Base-by-base conservation (phyloP, 371 early-diverging fungal genomes). In the Paraphysoderma sedebokerense region DNA sequence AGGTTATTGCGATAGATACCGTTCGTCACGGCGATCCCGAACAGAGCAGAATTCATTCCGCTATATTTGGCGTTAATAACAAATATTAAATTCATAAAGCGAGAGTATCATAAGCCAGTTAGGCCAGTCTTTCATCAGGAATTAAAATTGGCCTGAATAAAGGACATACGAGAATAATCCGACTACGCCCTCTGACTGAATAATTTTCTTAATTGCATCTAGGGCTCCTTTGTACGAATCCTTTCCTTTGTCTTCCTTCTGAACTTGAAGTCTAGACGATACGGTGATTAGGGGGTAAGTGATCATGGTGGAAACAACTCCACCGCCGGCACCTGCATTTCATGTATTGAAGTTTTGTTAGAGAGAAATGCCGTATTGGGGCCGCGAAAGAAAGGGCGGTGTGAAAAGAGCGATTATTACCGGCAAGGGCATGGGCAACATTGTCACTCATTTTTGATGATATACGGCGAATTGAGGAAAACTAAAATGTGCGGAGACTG, bases 211-310 rank as follows among this genome's bases (percentile, higher is more conserved):
- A 57, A 89, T 70, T 9, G 86, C 85, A 57, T 87, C 87, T 45
- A 70, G n/a, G 41, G 58, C 55, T 63, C 73, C 76, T 66, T 72
- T 65, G 61, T 88, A 81, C 24, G 74, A 68, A 12, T 77, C 68
- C 33, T 70, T 61, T 54, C 63, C 62, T 19, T 59, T 57, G 57
- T 64, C 67, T 47, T 70, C 69, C 68, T 84, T 82, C 65, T 82
- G 79, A 22, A 89, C 90, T 55, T 88, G 91, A 22, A 84, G 74
- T 51, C 92, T 79, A 52, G 85, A 81, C 60, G 84, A 83, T 51
- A 91, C 72, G 28, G 90, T 92, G 47, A 87, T 79, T 54, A 93
- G 70, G 46, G 95, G 93, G 64, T 93, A 96, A 41, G 97, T 93
- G 56, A 88, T 66, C 12, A 76, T 77, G 91, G 92, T 90, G 49